Conservation (phyloP, 2,329 filamentous ascomycete genomes). For the Neodidymelliopsis sp. region DNA sequence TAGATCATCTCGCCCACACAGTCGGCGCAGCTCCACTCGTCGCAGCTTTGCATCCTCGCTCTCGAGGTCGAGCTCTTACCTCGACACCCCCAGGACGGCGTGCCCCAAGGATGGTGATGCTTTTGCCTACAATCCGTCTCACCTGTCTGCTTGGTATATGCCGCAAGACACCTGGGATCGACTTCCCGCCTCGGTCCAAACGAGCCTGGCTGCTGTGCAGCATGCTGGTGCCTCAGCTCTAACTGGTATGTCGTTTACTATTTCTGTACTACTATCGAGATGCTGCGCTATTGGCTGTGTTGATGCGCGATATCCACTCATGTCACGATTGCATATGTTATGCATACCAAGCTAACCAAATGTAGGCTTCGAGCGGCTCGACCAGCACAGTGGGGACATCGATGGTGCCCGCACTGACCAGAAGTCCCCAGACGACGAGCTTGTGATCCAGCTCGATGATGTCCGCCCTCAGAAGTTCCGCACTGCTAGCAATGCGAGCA, state of each 20-base stretch:
- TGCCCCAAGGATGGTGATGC: constrained; percentile 47
- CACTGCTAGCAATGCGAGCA: constrained; percentile 42
- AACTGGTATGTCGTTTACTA: constrained; percentile 46
- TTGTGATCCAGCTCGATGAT: constrained; percentile 33
- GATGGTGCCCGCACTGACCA: constrained; percentile 21
- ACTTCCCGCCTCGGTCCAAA: constrained; percentile 47
- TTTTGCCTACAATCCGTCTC: constrained; percentile 47
- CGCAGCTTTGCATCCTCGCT: constrained; percentile 34
- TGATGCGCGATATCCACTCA: constrained; percentile 17
- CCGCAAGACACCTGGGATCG: constrained; percentile 47
- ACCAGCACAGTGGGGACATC: constrained; percentile 31
- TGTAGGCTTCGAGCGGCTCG: constrained; percentile 43
- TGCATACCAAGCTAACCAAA: constrained; percentile 21
- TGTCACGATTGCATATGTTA: constrained; percentile 10
- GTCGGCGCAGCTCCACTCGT: constrained; percentile 38
- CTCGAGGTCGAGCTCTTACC: constrained; percentile 27
- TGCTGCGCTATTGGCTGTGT: constrained; percentile 6
- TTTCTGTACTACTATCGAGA: constrained; percentile 18
- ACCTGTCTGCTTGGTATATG: constrained; percentile 50
- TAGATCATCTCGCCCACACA: constrained; percentile 21
- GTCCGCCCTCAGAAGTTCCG: constrained; percentile 36
- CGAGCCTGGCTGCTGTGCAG: constrained; percentile 48
- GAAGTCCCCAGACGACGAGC: constrained; percentile 33
- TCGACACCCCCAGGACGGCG: constrained; percentile 41
- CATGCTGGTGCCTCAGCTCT: constrained; percentile 55